phyloP scores from a whole-genome alignment of 2,329 filamentous ascomycete species.

The Apiospora aurea region DNA sequence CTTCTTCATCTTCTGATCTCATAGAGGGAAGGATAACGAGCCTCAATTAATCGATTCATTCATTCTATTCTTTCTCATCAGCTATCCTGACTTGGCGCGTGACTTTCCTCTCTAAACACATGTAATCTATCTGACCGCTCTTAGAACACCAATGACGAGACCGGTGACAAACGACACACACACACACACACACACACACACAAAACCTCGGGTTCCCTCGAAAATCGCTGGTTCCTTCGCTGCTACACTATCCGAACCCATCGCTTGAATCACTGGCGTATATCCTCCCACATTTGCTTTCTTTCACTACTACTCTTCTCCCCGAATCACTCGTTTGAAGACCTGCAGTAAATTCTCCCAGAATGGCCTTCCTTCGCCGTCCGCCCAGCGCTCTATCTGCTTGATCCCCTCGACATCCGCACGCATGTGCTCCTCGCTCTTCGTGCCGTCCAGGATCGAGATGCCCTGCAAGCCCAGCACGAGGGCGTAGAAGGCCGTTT shows the following conservation, averaged over 20 bases:
- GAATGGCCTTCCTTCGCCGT: slow-evolving; percentile 46
- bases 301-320: slow-evolving; percentile 23
- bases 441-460: slow-evolving; percentile 56
- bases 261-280: neutral
- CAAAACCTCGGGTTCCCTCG: neutral
- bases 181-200: neutral
- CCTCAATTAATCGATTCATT: neutral
- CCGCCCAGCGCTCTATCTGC: slow-evolving; percentile 50
- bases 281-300: neutral
- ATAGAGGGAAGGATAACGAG: neutral
- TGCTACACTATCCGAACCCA: neutral
- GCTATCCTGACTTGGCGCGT: neutral
- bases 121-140: neutral
- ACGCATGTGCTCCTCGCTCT: slow-evolving; percentile 54
- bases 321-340: slow-evolving; percentile 20
- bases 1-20: too few relatives aligned
- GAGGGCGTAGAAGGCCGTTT: slow-evolving; percentile 56
- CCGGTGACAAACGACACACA: too few relatives aligned
- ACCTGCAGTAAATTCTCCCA: neutral
- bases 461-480: slow-evolving; percentile 54
- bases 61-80: neutral
- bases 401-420: slow-evolving; percentile 55
- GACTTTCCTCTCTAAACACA: neutral
- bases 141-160: neutral
- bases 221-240: neutral